Conservation (phyloP, 1,284 basidiomycete species). For the Irpex rosettiformis region DNA sequence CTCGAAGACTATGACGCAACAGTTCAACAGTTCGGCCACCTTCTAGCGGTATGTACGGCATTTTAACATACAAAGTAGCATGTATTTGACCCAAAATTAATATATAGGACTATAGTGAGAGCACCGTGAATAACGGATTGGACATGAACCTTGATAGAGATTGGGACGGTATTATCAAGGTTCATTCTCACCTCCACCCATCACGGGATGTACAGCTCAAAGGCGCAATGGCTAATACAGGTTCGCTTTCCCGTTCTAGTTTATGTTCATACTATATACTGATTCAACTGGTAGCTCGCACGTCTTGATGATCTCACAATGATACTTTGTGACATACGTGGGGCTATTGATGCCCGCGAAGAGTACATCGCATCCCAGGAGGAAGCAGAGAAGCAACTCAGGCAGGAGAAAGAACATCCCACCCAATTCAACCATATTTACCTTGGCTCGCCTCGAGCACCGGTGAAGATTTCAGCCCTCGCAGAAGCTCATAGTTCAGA, state of each 20-base stretch:
- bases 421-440: neutral
- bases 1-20: neutral
- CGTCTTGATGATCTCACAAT: neutral
- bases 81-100: neutral
- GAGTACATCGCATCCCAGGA: neutral
- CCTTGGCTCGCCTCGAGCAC: neutral
- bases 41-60: neutral
- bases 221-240: neutral
- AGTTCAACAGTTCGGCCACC: neutral
- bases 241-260: neutral
- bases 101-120: neutral
- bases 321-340: neutral
- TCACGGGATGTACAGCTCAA: neutral
- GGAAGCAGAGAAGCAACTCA: neutral
- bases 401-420: neutral
- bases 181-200: neutral
- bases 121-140: neutral
- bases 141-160: neutral
- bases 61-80: neutral
- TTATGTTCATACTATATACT: neutral
- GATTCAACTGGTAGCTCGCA: neutral
- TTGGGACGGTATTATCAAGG: conserved; percentile 1
- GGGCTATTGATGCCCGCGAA: neutral
- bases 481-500: neutral
- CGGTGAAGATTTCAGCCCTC: neutral